These are phyloP conservation scores for Calendula officinalis DNA, from an alignment of 129 eudicot species.

Conservation along the genomic window DNA sequence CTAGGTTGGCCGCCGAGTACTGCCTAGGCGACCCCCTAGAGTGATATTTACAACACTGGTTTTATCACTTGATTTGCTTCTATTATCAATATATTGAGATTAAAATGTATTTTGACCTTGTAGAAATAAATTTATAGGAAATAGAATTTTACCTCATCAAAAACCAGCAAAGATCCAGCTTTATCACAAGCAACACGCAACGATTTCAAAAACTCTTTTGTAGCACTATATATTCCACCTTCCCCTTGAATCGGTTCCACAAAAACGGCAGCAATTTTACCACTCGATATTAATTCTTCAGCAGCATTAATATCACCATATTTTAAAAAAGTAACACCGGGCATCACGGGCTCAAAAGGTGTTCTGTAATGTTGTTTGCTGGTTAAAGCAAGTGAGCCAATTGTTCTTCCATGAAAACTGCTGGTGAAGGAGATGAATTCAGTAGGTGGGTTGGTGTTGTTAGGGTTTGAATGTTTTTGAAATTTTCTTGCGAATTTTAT, in stretches of 20 bases:
- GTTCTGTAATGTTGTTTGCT: slow-evolving; percentile 87
- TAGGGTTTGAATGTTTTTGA: slow-evolving; percentile 51
- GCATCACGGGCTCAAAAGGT: slow-evolving; percentile 93
- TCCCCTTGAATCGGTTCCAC: slow-evolving; percentile 95
- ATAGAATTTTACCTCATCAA: slow-evolving; percentile 58
- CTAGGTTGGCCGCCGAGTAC: too few relatives aligned
- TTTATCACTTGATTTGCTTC: too few relatives aligned
- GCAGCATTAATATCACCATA: slow-evolving; percentile 67
- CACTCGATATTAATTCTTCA: slow-evolving; percentile 50
- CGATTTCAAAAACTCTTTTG: slow-evolving; percentile 67
- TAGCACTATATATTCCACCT: slow-evolving; percentile 85
- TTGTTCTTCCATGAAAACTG: slow-evolving; percentile 89
- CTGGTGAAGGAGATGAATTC: slow-evolving; percentile 72
- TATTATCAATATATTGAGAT: too few relatives aligned
- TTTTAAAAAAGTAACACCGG: slow-evolving; percentile 72
- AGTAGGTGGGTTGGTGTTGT: slow-evolving; percentile 45
- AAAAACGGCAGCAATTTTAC: slow-evolving; percentile 81
- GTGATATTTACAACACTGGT: too few relatives aligned
- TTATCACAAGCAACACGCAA: slow-evolving; percentile 68
- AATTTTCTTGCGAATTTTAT: slow-evolving; percentile 87
- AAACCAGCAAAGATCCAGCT: slow-evolving; percentile 72
- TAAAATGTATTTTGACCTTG: too few relatives aligned
- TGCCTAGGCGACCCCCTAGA: too few relatives aligned
- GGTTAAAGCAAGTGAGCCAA: slow-evolving; percentile 87
- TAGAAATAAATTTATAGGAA: background rate